Evolutionary conservation across 805 yeast genomes (phyloP).

Genomic region (Starmera amethionina): DNA sequence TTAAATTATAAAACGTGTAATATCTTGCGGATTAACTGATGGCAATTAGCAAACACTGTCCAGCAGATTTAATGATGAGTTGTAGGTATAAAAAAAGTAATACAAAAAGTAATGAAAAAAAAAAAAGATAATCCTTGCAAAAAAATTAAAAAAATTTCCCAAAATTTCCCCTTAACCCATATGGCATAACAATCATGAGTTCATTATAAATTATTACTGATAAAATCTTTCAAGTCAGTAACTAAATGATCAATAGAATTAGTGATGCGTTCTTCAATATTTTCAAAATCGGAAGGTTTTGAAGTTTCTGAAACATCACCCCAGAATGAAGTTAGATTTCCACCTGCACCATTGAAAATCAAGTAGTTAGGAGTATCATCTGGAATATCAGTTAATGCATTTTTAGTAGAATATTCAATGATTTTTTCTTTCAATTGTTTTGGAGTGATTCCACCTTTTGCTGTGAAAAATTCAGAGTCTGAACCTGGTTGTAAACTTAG

Average conservation of each 20-base stretch:
- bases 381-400: constrained; percentile 51
- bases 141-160: too few species aligned
- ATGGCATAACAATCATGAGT: too few species aligned
- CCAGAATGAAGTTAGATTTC: constrained; percentile 34
- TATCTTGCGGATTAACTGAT: too few species aligned
- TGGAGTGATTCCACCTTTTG: constrained; percentile 51
- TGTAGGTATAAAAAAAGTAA: too few species aligned
- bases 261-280: constrained; percentile 1
- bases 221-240: constrained; percentile 1
- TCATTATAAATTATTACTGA: not conserved
- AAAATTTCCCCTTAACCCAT: too few species aligned
- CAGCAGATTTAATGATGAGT: too few species aligned
- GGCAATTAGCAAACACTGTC: too few species aligned
- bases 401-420: constrained; percentile 57
- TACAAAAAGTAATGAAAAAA: too few species aligned
- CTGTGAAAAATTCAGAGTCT: constrained; percentile 49
- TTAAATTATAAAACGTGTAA: too few species aligned
- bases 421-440: constrained; percentile 68
- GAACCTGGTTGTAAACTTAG: constrained; percentile 75
- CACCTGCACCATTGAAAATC: constrained; percentile 78
- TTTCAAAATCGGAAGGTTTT: not conserved
- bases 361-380: constrained; percentile 67
- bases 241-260: constrained; percentile 10
- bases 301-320: constrained; percentile 1
- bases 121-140: too few species aligned